phyloP scores from a whole-genome alignment of 192 early-diverging fungal genomes.

The Umbelopsis sp. region DNA sequence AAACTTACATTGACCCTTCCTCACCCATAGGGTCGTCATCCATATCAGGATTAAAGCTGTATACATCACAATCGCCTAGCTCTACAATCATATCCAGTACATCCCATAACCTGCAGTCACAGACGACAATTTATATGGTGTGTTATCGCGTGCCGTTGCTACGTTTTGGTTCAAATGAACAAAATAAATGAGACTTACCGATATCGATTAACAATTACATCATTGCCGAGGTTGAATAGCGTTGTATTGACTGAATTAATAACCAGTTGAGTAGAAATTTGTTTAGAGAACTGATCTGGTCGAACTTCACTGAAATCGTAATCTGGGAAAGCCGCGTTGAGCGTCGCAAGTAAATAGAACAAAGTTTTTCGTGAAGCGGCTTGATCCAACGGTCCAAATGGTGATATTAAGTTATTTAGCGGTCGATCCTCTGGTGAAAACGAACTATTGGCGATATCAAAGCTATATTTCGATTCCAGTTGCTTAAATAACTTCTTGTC shows the following conservation, averaged over 20 bases:
- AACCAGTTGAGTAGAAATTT: slow-evolving; percentile 70
- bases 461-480: slow-evolving; percentile 82
- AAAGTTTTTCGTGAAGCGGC: slow-evolving; percentile 83
- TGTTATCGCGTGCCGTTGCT: neutral
- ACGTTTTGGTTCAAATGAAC: neutral
- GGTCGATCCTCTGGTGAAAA: slow-evolving; percentile 67
- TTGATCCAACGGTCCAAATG: slow-evolving; percentile 90
- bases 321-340: slow-evolving; percentile 96
- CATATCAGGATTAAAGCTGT: slow-evolving; percentile 85
- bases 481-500: slow-evolving; percentile 92
- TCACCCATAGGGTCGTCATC: slow-evolving; percentile 92
- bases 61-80: slow-evolving; percentile 85
- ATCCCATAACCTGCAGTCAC: slow-evolving; percentile 71
- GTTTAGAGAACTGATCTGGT: slow-evolving; percentile 76
- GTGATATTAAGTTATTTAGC: slow-evolving; percentile 71
- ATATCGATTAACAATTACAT: slow-evolving; percentile 53
- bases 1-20: slow-evolving; percentile 77
- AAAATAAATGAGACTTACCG: slow-evolving; percentile 17
- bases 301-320: slow-evolving; percentile 94
- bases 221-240: slow-evolving; percentile 80
- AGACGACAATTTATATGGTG: neutral
- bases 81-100: slow-evolving; percentile 83
- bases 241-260: slow-evolving; percentile 87
- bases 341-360: slow-evolving; percentile 93
- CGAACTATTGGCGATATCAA: slow-evolving; percentile 60